These are phyloP conservation scores for Euphrasia arctica DNA, from an alignment of 305 asterid genomes.

Conservation along the genomic window DNA sequence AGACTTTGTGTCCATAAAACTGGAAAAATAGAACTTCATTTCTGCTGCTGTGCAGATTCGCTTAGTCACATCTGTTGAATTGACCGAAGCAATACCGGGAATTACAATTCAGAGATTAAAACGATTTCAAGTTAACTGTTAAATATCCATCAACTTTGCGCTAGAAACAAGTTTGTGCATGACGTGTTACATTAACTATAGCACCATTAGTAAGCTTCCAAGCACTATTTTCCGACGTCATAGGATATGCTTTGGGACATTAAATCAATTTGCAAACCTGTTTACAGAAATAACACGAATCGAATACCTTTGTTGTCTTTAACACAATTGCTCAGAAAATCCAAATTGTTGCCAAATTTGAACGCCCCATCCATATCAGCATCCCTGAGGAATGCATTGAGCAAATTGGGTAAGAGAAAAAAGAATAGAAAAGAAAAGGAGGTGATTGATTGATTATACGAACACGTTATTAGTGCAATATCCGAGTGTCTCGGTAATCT, in stretches of 20 bases:
- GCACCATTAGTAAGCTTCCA: background rate
- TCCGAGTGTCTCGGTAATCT: conserved; percentile 57
- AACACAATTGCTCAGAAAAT: conserved; percentile 76
- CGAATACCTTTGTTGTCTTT: conserved; percentile 58
- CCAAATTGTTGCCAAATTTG: conserved; percentile 65
- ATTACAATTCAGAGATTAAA: conserved; percentile 18
- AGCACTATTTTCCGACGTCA: conserved; percentile 8
- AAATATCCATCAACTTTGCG: conserved; percentile 2
- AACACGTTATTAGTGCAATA: conserved; percentile 81
- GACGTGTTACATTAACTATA: conserved; percentile 1
- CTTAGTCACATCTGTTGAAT: conserved; percentile 72
- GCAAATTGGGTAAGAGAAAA: conserved; percentile 24
- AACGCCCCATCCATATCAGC: conserved; percentile 82
- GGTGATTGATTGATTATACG: conserved; percentile 31
- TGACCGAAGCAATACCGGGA: conserved; percentile 31
- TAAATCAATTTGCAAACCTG: background rate
- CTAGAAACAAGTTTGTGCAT: background rate
- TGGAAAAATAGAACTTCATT: conserved; percentile 81
- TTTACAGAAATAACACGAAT: conserved; percentile 4
- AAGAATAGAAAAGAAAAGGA: background rate
- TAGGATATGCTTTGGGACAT: background rate
- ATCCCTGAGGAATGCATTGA: conserved; percentile 51
- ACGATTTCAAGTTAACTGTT: background rate
- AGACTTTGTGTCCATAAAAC: conserved; percentile 62
- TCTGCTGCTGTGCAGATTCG: conserved; percentile 95